Conservation (phyloP, 768 basidiomycete genomes). For the Phlegmacium glaucopus region DNA sequence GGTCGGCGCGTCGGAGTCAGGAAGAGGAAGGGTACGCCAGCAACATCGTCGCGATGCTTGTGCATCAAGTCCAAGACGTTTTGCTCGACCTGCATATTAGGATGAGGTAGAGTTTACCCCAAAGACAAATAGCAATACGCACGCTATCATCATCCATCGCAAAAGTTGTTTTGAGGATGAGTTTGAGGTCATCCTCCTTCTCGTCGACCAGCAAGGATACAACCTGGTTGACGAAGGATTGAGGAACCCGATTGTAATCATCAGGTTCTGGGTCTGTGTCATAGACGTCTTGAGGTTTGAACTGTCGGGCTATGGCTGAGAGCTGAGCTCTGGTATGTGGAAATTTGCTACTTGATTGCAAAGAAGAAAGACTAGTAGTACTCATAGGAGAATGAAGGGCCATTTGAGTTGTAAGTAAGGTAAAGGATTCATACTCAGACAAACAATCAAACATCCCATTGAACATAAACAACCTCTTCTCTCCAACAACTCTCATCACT, state of each 20-base stretch:
- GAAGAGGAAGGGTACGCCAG: constrained; percentile 79
- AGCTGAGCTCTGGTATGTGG: constrained; percentile 85
- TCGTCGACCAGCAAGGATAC: constrained; percentile 74
- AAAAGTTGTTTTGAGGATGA: constrained; percentile 65
- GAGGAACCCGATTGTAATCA: constrained; percentile 47
- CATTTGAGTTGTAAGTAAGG: neutral
- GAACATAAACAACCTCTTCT: constrained; percentile 34
- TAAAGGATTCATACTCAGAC: neutral
- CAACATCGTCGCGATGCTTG: constrained; percentile 83
- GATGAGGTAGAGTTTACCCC: too few relatives aligned
- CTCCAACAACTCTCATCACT: constrained; percentile 28
- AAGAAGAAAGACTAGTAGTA: constrained; percentile 5
- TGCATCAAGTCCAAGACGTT: constrained; percentile 95
- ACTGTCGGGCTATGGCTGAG: constrained; percentile 66
- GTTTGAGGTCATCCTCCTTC: constrained; percentile 84
- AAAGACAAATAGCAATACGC: too few relatives aligned
- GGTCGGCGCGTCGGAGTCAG: constrained; percentile 78
- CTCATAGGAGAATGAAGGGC: neutral
- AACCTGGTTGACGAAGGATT: constrained; percentile 65
- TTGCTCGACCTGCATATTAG: constrained; percentile 65
- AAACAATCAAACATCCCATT: constrained; percentile 47
- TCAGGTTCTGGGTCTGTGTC: constrained; percentile 59
- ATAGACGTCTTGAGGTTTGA: constrained; percentile 56
- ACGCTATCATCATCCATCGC: constrained; percentile 70
- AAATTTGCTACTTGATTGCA: constrained; percentile 43